Conservation (phyloP, 1,139 yeast genomes). For the Candida tropicalis region DNA sequence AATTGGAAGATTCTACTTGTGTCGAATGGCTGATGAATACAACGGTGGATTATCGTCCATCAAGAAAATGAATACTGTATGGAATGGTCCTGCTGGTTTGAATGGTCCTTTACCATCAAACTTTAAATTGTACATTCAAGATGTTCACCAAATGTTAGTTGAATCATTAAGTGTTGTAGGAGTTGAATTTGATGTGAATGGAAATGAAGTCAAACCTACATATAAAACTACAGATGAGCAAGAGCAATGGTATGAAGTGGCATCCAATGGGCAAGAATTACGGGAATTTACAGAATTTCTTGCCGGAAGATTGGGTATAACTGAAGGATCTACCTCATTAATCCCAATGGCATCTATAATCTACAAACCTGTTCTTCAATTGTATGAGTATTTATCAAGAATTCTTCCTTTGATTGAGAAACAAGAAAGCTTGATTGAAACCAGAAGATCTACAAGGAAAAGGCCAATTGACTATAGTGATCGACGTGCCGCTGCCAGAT, state of each 20-base stretch:
- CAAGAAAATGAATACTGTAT: slow-evolving; percentile 32
- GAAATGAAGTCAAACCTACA: slow-evolving; percentile 23
- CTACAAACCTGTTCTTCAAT: slow-evolving; percentile 28
- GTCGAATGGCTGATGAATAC: slow-evolving; percentile 41
- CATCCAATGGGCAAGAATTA: slow-evolving; percentile 36
- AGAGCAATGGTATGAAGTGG: slow-evolving; percentile 49
- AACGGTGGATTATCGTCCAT: slow-evolving; percentile 45
- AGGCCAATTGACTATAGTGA: slow-evolving; percentile 20
- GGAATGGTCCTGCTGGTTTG: slow-evolving; percentile 22
- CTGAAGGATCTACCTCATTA: slow-evolving; percentile 10
- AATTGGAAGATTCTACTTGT: slow-evolving; percentile 49
- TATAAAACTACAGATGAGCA: slow-evolving; percentile 11
- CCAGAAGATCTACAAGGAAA: slow-evolving; percentile 19
- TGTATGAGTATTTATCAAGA: slow-evolving; percentile 29
- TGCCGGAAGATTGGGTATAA: slow-evolving; percentile 20
- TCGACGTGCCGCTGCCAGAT: slow-evolving; percentile 20
- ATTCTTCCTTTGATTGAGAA: slow-evolving; percentile 25
- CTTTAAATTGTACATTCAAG: slow-evolving; percentile 56
- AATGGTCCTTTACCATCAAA: slow-evolving; percentile 31
- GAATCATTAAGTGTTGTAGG: slow-evolving; percentile 34
- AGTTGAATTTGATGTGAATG: slow-evolving; percentile 32
- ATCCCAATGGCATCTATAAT: slow-evolving; percentile 27
- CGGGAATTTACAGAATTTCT: slow-evolving; percentile 32
- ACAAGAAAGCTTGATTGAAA: slow-evolving; percentile 22
- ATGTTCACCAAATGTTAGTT: slow-evolving; percentile 39